Percentiles rank a stretch among this genome's conserved stretches.
These are phyloP conservation scores for Leptographium wingfieldii DNA, from an alignment of 2,329 filamentous ascomycete genomes.

Conservation along the genomic window DNA sequence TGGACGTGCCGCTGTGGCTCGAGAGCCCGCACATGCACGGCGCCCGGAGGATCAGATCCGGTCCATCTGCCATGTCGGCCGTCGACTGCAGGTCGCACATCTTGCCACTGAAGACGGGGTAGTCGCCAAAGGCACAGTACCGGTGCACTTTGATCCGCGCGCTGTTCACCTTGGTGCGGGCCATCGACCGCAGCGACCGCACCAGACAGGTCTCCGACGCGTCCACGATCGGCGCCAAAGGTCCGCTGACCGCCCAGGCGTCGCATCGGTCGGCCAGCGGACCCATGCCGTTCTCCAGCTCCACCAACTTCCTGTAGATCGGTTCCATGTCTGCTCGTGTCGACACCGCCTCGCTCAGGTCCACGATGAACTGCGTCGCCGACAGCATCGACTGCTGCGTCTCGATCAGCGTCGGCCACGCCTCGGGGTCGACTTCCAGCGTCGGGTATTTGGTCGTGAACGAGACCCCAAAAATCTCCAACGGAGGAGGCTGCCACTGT, in stretches of 20 bases:
- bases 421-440: conserved; percentile 27
- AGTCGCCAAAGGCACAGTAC: conserved; percentile 37
- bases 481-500: conserved; percentile 7
- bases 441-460: conserved; percentile 32
- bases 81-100: conserved; percentile 33
- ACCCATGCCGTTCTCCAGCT: conserved; percentile 26
- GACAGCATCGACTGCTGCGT: conserved; percentile 34
- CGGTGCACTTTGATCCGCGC: conserved; percentile 39
- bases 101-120: conserved; percentile 34
- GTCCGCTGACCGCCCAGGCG: conserved; percentile 20
- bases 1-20: conserved; percentile 5
- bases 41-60: conserved; percentile 20
- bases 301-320: conserved; percentile 27
- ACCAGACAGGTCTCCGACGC: conserved; percentile 27
- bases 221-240: conserved; percentile 23
- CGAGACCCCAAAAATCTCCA: conserved; percentile 17
- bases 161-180: conserved; percentile 37
- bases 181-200: conserved; percentile 31
- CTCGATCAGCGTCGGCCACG: conserved; percentile 30
- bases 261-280: conserved; percentile 25
- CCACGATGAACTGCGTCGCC: conserved; percentile 34
- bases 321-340: conserved; percentile 23
- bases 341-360: conserved; percentile 30
- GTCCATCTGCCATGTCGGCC: conserved; percentile 14
- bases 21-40: conserved; percentile 21